phyloP scores from a whole-genome alignment of 345 rosid species.

The Populus ilicifolia region DNA sequence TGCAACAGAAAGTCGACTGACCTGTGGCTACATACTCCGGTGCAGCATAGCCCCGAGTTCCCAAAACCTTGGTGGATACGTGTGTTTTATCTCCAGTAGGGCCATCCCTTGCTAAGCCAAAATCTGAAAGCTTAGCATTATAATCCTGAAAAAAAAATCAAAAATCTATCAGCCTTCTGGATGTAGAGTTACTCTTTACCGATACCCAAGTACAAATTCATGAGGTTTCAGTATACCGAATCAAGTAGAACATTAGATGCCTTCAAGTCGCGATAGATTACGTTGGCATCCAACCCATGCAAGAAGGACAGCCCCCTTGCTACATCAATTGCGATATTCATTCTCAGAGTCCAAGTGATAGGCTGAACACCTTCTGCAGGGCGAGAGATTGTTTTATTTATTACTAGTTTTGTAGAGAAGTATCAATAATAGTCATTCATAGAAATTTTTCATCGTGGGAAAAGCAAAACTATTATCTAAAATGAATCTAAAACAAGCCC shows the following conservation, averaged over 20 bases:
- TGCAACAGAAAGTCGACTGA: conserved; percentile 15
- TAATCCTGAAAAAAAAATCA: conserved; percentile 43
- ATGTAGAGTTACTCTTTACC: neutral
- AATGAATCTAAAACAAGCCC: too few species aligned
- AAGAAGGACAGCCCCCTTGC: conserved; percentile 61
- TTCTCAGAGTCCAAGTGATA: conserved; percentile 49
- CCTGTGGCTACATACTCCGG: conserved; percentile 92
- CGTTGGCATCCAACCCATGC: conserved; percentile 56
- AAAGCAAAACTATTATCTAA: too few species aligned
- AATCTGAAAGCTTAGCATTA: conserved; percentile 83
- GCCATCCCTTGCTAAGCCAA: conserved; percentile 92
- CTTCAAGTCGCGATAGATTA: conserved; percentile 65
- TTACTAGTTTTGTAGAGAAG: neutral
- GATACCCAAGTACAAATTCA: conserved; percentile 1
- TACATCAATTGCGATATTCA: conserved; percentile 46
- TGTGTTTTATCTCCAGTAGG: conserved; percentile 87
- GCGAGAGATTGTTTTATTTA: neutral
- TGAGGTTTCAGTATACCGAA: conserved; percentile 37
- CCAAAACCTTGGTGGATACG: conserved; percentile 79
- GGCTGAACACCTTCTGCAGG: conserved; percentile 56
- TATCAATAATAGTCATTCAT: neutral
- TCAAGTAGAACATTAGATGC: conserved; percentile 68
- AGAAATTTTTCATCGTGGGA: too few species aligned
- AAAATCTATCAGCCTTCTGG: conserved; percentile 4
- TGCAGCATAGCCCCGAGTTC: conserved; percentile 93